Base-by-base conservation (phyloP, 306 rosid species). In the Nissolia schottii region DNA sequence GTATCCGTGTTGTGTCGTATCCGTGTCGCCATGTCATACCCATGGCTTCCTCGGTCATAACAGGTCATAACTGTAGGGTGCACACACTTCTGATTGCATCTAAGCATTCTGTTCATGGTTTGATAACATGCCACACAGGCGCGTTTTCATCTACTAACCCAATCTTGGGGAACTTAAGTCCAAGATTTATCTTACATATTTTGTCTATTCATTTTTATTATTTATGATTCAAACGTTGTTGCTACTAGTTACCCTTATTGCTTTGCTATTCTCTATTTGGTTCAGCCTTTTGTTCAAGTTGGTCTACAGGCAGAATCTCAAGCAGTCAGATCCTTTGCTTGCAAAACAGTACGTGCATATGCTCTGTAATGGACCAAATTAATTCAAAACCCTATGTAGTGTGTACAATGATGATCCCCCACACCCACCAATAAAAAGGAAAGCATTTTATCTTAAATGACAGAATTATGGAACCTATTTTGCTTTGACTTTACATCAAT, bases 261-360 rank as follows among this genome's bases (percentile, higher is more conserved):
- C 40, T 55, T 50, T 79, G 48, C 31, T 59, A 28, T 57, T 66
- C 28, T 63, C 45, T 22, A 65, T 16, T 76, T 76, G 54, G 49
- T 82, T 70, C 95, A 94, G 98, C 62, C 83, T 63, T 94, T 94
- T 80, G 80, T 94, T 71, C 95, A 81, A 81, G 90, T 89, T 76
- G 98, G 97, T 62, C 87, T 94, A 79, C 85, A 55, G 67, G 91
- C 97, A 71, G 90, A 91, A 74, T 89, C 97, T 75, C 96, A 83
- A 49, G 74, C 75, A 67, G 92, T 94, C 82, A 87, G 85, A 83
- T 80, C 86, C 69, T 82, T 94, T 71, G 88, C 92, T 22, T 94
- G 98, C 84, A 91, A 86, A 82, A 87, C 91, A 80, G 98, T 94
- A 80, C 1, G 94, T 74, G 35, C 9, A 27, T 23, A 9, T 40